A percentile compares a stretch with the other conserved stretches of the same genome.
Evolutionary conservation across 345 rosid genomes (phyloP).

Genomic region (Odontarrhena argentea): DNA sequence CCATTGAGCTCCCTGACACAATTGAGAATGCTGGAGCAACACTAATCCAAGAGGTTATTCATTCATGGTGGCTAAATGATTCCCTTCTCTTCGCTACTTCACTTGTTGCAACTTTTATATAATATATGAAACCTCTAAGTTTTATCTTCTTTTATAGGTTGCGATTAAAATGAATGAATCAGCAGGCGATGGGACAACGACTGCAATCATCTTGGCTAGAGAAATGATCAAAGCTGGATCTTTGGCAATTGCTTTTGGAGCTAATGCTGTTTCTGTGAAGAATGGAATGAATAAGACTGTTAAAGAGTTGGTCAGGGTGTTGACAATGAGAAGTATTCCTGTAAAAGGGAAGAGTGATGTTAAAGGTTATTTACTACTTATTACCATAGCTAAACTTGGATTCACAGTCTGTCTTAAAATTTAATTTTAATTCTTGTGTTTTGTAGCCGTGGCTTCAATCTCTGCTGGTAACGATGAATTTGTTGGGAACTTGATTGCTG

Average conservation of each 20-base stretch:
- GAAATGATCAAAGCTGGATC: slow-evolving; percentile 73
- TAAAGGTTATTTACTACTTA: slow-evolving; percentile 51
- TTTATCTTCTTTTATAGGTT: slow-evolving; percentile 52
- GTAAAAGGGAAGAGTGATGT: slow-evolving; percentile 65
- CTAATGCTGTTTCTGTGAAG: slow-evolving; percentile 72
- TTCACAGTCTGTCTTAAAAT: background rate
- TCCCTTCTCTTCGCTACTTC: slow-evolving; percentile 26
- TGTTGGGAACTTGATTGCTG: slow-evolving; percentile 66
- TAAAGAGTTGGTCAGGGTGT: slow-evolving; percentile 54
- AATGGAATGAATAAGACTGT: slow-evolving; percentile 70
- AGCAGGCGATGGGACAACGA: slow-evolving; percentile 94
- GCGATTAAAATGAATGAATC: slow-evolving; percentile 75
- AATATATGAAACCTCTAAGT: background rate
- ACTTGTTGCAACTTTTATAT: background rate
- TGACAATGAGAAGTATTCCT: slow-evolving; percentile 58
- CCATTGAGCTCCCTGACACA: slow-evolving; percentile 74
- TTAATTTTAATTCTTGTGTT: slow-evolving; percentile 7
- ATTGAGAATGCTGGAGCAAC: slow-evolving; percentile 80
- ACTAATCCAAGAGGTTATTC: slow-evolving; percentile 88
- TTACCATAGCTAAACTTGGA: slow-evolving; percentile 7
- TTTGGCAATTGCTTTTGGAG: slow-evolving; percentile 76
- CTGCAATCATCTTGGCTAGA: slow-evolving; percentile 81
- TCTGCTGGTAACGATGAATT: slow-evolving; percentile 92
- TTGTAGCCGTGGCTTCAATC: slow-evolving; percentile 83
- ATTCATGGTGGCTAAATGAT: slow-evolving; percentile 57